Base-by-base conservation (phyloP, 1,284 basidiomycete genomes). In the Austroboletus niveus region DNA sequence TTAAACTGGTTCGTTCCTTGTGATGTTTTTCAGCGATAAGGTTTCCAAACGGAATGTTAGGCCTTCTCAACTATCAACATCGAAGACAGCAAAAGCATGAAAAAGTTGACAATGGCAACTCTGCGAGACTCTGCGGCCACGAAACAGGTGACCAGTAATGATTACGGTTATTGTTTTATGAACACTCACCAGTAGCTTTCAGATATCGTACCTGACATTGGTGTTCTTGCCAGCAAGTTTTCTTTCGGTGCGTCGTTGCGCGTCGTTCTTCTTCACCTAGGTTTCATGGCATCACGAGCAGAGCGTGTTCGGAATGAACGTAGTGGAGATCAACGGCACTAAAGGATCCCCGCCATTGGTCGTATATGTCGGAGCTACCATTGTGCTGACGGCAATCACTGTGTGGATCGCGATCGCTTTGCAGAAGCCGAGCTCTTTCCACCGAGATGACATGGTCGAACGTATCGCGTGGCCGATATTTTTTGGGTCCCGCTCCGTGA, bases 41-140 rank as follows among this genome's bases (percentile, higher is more conserved):
- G 45, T 29, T 36, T 2, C 46, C 60, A 4, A 62, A n/a, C 9
- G 4, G 5, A 34, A n/a, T 29, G 27, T 29, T 29, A 81, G 78
- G 75, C 74, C 0, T 80, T 77, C 52, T 78, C 74, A 48, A 77
- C 66, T 24, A 72, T 79, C 36, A 79, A 75, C 50, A 75, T 81
- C 8, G 66, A 72, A 32, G 80, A 82, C 51, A 80, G 75, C 59
- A 67, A 58, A 56, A 58, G 62, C 17, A 80, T 77, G 73, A 64
- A 73, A 42, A 58, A 63, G 8, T 60, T 82, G 54, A 78, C 79
- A 0, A 72, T 74, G 58, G 76, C 77, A 20, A 67, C 76, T 17
- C 60, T 77, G 46, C 67, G 68, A 42, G 79, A 82, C 55, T 78
- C 77, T 53, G 47, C 58, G 62, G 76, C 78, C 20, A 79, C 81